Evolutionary conservation across 495 filamentous ascomycete species (phyloP).

Genomic region (Xylaria telfairii): DNA sequence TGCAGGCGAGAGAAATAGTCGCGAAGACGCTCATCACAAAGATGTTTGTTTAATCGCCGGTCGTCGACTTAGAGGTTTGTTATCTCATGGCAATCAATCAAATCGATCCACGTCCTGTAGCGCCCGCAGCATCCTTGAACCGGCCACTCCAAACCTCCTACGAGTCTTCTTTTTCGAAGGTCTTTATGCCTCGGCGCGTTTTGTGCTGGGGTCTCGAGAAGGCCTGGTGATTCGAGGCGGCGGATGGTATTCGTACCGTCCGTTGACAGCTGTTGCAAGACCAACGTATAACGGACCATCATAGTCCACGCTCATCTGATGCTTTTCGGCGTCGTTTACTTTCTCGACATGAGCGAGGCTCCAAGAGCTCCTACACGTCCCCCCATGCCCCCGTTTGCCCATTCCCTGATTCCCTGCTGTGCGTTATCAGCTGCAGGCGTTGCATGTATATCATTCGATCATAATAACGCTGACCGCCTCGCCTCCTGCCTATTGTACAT

Average conservation of each 20-base stretch:
- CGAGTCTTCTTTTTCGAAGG: conserved; percentile 54
- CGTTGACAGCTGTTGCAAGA: conserved; percentile 51
- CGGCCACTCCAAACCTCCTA: conserved; percentile 46
- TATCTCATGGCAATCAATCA: background rate
- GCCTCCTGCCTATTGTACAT: background rate
- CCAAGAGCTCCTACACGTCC: conserved; percentile 59
- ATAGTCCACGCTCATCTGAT: conserved; percentile 59
- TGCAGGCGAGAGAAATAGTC: background rate
- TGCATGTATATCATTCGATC: conserved; percentile 12
- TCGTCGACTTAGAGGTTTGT: conserved; percentile 8
- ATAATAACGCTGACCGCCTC: background rate
- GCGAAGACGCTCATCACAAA: background rate
- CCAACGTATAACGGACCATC: conserved; percentile 51
- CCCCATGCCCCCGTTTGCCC: background rate
- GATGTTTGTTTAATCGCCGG: background rate
- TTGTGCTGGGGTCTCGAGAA: conserved; percentile 55
- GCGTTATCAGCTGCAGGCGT: conserved; percentile 11
- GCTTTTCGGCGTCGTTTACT: conserved; percentile 31
- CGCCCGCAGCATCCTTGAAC: conserved; percentile 48
- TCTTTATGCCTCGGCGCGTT: conserved; percentile 54
- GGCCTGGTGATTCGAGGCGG: conserved; percentile 44
- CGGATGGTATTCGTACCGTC: conserved; percentile 37
- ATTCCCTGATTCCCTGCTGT: background rate
- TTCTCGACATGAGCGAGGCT: conserved; percentile 58
- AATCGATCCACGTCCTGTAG: background rate